A percentile compares a stretch with the other conserved stretches of the same genome.
phyloP scores from a whole-genome alignment of 305 asterid species.

The Fraxinus nigra region DNA sequence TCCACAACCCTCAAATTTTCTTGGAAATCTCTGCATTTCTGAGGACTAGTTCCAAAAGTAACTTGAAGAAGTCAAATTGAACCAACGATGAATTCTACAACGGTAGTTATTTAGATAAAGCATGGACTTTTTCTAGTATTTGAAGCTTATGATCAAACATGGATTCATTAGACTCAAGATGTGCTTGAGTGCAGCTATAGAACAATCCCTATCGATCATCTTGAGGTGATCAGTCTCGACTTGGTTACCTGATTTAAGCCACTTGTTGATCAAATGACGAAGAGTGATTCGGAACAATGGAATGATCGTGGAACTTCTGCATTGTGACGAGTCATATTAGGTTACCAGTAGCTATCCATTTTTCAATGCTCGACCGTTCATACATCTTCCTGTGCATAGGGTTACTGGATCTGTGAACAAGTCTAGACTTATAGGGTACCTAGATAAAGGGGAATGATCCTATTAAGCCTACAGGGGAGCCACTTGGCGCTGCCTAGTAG shows the following conservation, averaged over 20 bases:
- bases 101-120: conserved; percentile 31
- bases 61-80: conserved; percentile 28
- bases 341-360: conserved; percentile 49
- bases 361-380: conserved; percentile 48
- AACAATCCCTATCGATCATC: not conserved
- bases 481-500: too few species aligned
- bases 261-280: conserved; percentile 42
- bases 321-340: conserved; percentile 56
- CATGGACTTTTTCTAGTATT: conserved; percentile 29
- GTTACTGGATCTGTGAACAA: conserved; percentile 58
- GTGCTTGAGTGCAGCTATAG: conserved; percentile 21
- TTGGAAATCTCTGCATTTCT: not conserved
- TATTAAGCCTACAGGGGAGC: not conserved
- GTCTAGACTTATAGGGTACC: conserved; percentile 58
- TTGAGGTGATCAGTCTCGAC: conserved; percentile 2
- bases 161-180: conserved; percentile 31
- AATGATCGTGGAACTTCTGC: conserved; percentile 48
- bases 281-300: conserved; percentile 54
- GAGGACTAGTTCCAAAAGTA: conserved; percentile 24
- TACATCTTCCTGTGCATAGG: conserved; percentile 58
- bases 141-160: conserved; percentile 30
- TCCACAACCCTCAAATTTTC: conserved; percentile 25
- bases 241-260: conserved; percentile 31
- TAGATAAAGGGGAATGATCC: conserved; percentile 42
- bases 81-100: conserved; percentile 27